Conservation (phyloP, 2,329 filamentous ascomycete genomes). For the Fusarium concolor region DNA sequence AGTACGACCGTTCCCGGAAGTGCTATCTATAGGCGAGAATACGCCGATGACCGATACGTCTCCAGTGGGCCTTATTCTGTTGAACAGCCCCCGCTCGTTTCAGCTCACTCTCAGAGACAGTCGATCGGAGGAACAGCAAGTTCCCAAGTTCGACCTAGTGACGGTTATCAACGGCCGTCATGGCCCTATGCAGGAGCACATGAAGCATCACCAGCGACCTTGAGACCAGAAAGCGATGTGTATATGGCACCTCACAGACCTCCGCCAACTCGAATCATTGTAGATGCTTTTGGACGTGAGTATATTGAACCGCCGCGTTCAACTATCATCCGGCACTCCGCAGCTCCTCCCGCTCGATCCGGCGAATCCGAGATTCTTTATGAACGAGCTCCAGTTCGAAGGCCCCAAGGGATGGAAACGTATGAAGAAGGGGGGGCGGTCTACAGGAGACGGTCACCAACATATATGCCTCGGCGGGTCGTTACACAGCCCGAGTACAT, state of each 20-base stretch:
- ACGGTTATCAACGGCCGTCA: slow-evolving; percentile 55
- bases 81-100: slow-evolving; percentile 53
- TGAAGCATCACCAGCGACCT: slow-evolving; percentile 58
- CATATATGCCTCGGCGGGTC: slow-evolving; percentile 65
- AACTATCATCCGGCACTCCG: slow-evolving; percentile 61
- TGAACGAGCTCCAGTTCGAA: slow-evolving; percentile 69
- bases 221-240: slow-evolving; percentile 62
- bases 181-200: slow-evolving; percentile 59
- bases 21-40: slow-evolving; percentile 50
- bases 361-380: slow-evolving; percentile 71
- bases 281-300: slow-evolving; percentile 86
- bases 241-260: slow-evolving; percentile 64
- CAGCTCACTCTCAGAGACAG: slow-evolving; percentile 50
- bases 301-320: slow-evolving; percentile 70
- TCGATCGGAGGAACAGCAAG: slow-evolving; percentile 26
- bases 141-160: slow-evolving; percentile 57
- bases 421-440: slow-evolving; percentile 63
- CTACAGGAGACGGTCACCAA: slow-evolving; percentile 64
- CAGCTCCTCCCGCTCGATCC: slow-evolving; percentile 59
- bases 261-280: slow-evolving; percentile 74
- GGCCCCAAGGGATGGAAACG: slow-evolving; percentile 59
- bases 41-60: slow-evolving; percentile 49
- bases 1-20: slow-evolving; percentile 45
- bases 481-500: slow-evolving; percentile 72
- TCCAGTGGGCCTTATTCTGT: slow-evolving; percentile 49